Base-by-base conservation (phyloP, 2,329 filamentous ascomycete species). In the Hortaea werneckii region DNA sequence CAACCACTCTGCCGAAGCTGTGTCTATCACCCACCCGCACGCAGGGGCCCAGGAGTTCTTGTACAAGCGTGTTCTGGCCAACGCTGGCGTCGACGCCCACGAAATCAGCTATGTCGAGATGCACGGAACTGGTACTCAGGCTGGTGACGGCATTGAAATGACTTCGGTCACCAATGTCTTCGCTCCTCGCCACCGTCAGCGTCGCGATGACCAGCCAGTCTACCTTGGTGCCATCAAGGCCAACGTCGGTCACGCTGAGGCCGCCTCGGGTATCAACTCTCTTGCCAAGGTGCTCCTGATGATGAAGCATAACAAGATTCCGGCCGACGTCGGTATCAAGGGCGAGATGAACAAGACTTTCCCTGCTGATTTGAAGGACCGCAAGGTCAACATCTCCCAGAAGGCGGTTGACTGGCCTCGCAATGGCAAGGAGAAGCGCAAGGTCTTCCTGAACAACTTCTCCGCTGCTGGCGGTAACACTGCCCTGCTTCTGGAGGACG, bases 101-200 rank as follows among this genome's bases (percentile, higher is more conserved):
- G 83, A 89, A 51, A 76, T 94, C 41, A 80, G 80, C 64, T 94
- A 90, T 58, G 81, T 94, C 6, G 87, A 94, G 66, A 87, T 92
- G 81, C 87, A 94, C 63, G 87, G 85, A 10, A 94, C 87, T 2
- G 87, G 87, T 29, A 94, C 86, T 0, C 85, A 92, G 63, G 86
- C 84, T 29, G 87, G 85, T 50, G 87, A 94, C 58, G 81, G 80
- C 6, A 83, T 80, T 4, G 88, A 95, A 63, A 89, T 90, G 82
- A 72, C 79, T 1, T 87, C 83, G 0, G 83, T 94, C 41, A 79
- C 80, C 20, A 72, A 76, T 41, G 70, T 76, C 13, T 83, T 83
- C 54, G 79, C 77, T 39, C 73, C 76, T 20, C 67, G 70, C 44
- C 64, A 73, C 52, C 67, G 69, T 37, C 69, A 73, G 56, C 71